Base-by-base conservation (phyloP, 345 rosid species). In the Murraya paniculata region DNA sequence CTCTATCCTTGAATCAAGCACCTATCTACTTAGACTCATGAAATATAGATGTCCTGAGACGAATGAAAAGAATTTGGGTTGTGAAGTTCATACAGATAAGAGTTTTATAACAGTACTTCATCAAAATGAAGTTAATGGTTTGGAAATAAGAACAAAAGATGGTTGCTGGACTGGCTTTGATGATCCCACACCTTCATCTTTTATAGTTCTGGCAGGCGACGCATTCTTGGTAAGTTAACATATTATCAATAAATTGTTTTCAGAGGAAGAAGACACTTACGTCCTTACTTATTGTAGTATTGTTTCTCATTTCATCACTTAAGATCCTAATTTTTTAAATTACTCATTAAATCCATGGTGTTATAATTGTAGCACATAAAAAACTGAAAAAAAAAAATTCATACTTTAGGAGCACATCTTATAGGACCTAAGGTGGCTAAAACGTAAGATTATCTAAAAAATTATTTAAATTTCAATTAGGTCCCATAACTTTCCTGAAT, bases 121-220 rank as follows among this genome's bases (percentile, higher is more conserved):
- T 77, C 94, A 90, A 60, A 87, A 86, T 72, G 82, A 85, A 25
- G 86, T 88, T 2, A 82, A 83, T 77, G 95, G 91, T 39, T 81
- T 91, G 58, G 88, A 91, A 83, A 81, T 90, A 1, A 75, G 83
- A 64, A 81, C 84, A 2, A 85, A 84, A 73, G 88, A 78, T 35
- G 91, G 91, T 1, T 71, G 35, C 19, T 81, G 85, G 91, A 84
- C 89, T 68, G 35, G 71, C 2, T 87, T 90, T 16, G 86, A 84
- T 25, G 84, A 85, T 18, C 84, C 83, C 35, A 78, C 87, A 35
- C 90, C 87, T 13, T 68, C 83, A 16, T 89, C 90, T 22, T 90
- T 90, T 68, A 67, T 91, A 1, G 87, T 89, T 71, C 70, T 90
- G 33, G 88, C 88, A 2, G 95, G 95, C 6, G 97, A 90, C 56